A percentile compares a stretch with the other conserved stretches of the same genome.
phyloP scores from a whole-genome alignment of 140 eudicot species.

The Flaveria floridana region DNA sequence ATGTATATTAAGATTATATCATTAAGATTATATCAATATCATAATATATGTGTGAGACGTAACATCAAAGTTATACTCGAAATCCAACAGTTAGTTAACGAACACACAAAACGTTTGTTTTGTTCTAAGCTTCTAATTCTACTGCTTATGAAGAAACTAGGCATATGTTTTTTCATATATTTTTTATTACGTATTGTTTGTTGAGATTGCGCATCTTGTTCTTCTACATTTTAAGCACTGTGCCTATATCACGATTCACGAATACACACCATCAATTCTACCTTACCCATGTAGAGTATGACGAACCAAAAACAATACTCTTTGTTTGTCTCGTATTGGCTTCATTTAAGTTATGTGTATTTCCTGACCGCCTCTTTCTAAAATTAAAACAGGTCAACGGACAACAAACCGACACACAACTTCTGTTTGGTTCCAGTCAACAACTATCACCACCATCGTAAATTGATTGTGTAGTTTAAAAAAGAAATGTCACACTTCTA shows the following conservation, averaged over 20 bases:
- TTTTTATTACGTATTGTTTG: background rate
- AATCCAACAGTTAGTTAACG: background rate
- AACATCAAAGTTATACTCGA: background rate
- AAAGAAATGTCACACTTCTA: background rate
- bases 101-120: background rate
- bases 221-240: background rate
- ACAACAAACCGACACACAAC: background rate
- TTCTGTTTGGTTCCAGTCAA: background rate
- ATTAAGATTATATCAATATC: too few relatives aligned
- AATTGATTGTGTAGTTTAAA: background rate
- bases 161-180: background rate
- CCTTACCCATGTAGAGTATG: background rate
- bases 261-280: background rate
- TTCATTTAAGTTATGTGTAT: too few relatives aligned
- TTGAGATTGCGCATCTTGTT: background rate
- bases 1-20: too few relatives aligned
- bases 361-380: too few relatives aligned
- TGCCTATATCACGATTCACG: background rate
- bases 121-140: too few relatives aligned
- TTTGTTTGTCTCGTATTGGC: too few relatives aligned
- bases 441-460: background rate
- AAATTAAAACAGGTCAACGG: background rate
- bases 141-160: background rate
- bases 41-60: background rate
- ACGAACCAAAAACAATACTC: background rate